Percentiles rank a stretch among this genome's conserved stretches.
Evolutionary conservation across 2,329 filamentous ascomycete genomes (phyloP).

Genomic region (Cryphonectria radicalis): DNA sequence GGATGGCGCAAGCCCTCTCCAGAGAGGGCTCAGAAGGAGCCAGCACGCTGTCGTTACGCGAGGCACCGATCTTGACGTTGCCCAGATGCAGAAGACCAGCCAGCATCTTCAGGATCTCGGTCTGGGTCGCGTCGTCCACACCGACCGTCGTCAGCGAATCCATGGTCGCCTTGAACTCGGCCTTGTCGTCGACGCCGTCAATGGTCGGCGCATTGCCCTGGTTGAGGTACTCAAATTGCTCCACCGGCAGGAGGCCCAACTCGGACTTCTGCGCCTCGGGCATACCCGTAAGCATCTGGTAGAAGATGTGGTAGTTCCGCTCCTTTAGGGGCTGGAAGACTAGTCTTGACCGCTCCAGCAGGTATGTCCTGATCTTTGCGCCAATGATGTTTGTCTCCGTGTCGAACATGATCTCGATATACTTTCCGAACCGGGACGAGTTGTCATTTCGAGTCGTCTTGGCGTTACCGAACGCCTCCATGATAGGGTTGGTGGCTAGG

Average conservation of each 20-base stretch:
- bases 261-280: slow-evolving; percentile 81
- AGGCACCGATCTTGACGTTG: slow-evolving; percentile 93
- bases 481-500: slow-evolving; percentile 96
- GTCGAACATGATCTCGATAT: slow-evolving; percentile 99
- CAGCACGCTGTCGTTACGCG: slow-evolving; percentile 84
- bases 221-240: slow-evolving; percentile 95
- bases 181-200: slow-evolving; percentile 93
- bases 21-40: slow-evolving; percentile 81
- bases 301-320: slow-evolving; percentile 99
- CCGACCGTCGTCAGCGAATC: slow-evolving; percentile 88
- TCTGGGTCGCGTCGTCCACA: slow-evolving; percentile 73
- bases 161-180: slow-evolving; percentile 88
- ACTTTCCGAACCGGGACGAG: slow-evolving; percentile 98
- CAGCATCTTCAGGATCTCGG: slow-evolving; percentile 85
- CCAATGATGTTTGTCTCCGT: slow-evolving; percentile 94
- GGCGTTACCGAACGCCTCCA: slow-evolving; percentile 99
- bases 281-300: slow-evolving; percentile 93
- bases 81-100: slow-evolving; percentile 92
- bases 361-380: slow-evolving; percentile 93
- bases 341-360: slow-evolving; percentile 91
- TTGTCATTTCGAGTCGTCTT: slow-evolving; percentile 99
- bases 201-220: slow-evolving; percentile 91
- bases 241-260: slow-evolving; percentile 76
- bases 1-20: slow-evolving; percentile 77
- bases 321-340: slow-evolving; percentile 98